Evolutionary conservation across 2,329 filamentous ascomycete species (phyloP).

Genomic region (Podosphaera xanthii): DNA sequence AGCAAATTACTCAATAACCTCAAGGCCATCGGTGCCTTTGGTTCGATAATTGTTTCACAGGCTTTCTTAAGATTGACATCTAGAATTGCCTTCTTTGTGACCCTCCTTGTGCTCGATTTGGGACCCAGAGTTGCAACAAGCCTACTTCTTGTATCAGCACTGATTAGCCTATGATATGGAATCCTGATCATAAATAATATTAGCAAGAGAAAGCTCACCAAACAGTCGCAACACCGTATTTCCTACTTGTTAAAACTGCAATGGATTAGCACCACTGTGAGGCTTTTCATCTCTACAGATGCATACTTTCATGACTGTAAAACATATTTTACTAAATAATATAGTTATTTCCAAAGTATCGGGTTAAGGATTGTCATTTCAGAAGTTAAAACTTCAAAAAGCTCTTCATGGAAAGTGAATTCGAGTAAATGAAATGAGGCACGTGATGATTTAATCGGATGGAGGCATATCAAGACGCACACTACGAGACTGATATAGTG

Average conservation of each 20-base stretch:
- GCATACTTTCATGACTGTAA: slow-evolving; percentile 80
- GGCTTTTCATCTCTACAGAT: neutral
- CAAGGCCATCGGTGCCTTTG: slow-evolving; percentile 69
- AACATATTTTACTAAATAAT: slow-evolving; percentile 38
- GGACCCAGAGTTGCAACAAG: slow-evolving; percentile 72
- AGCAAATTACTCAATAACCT: slow-evolving; percentile 76
- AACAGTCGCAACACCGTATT: slow-evolving; percentile 84
- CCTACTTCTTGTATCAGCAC: slow-evolving; percentile 26
- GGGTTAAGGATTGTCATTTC: neutral
- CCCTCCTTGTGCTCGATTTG: slow-evolving; percentile 44
- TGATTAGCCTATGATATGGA: neutral
- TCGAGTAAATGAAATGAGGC: neutral
- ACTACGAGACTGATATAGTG: neutral
- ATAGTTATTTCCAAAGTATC: neutral
- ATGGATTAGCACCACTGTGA: neutral
- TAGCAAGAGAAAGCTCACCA: slow-evolving; percentile 36
- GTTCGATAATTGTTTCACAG: slow-evolving; percentile 69
- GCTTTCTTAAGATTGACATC: slow-evolving; percentile 72
- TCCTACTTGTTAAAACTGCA: slow-evolving; percentile 54
- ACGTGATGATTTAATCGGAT: neutral
- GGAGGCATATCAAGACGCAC: neutral
- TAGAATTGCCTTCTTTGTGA: slow-evolving; percentile 70
- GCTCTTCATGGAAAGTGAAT: neutral
- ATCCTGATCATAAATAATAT: neutral
- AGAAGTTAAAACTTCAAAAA: neutral